Conservation (phyloP, 768 basidiomycete genomes). For the Clitopilus passeckerianus region DNA sequence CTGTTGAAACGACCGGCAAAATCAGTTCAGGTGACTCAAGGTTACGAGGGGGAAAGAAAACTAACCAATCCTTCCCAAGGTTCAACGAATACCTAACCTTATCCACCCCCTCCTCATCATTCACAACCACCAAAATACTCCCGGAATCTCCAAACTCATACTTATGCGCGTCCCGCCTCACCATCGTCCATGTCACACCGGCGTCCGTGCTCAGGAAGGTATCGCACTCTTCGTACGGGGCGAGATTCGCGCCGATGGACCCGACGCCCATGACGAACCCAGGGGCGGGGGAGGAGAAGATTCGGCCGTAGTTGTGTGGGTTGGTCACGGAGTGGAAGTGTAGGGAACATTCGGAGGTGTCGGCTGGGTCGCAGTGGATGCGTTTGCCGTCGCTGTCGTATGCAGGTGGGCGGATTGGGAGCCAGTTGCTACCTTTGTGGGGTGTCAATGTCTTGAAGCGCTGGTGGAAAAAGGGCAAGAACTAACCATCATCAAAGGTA, state of each 20-base stretch:
- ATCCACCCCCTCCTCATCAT: constrained; percentile 79
- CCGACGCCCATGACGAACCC: constrained; percentile 98
- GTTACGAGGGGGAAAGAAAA: constrained; percentile 1
- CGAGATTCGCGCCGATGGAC: constrained; percentile 64
- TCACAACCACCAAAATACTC: constrained; percentile 72
- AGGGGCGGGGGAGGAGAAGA: constrained; percentile 94
- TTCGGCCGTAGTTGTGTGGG: constrained; percentile 89
- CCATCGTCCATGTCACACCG: constrained; percentile 83
- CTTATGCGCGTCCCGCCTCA: constrained; percentile 71
- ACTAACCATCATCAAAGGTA: constrained; percentile 77
- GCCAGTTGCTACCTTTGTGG: constrained; percentile 67
- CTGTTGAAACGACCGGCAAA: constrained; percentile 28
- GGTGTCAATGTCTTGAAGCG: constrained; percentile 3
- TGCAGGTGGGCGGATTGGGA: constrained; percentile 51
- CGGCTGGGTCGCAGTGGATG: constrained; percentile 56
- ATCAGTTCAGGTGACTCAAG: not conserved
- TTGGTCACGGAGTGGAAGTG: constrained; percentile 92
- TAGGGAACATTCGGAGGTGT: constrained; percentile 66
- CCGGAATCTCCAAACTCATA: constrained; percentile 95
- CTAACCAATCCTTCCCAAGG: constrained; percentile 79
- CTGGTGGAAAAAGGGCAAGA: not conserved
- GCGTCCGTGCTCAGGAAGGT: constrained; percentile 92
- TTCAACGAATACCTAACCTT: constrained; percentile 76
- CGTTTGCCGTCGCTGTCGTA: constrained; percentile 55
- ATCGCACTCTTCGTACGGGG: constrained; percentile 80